These are phyloP conservation scores for Isabelozyma heimii DNA, from an alignment of 805 yeast genomes.

Conservation along the genomic window DNA sequence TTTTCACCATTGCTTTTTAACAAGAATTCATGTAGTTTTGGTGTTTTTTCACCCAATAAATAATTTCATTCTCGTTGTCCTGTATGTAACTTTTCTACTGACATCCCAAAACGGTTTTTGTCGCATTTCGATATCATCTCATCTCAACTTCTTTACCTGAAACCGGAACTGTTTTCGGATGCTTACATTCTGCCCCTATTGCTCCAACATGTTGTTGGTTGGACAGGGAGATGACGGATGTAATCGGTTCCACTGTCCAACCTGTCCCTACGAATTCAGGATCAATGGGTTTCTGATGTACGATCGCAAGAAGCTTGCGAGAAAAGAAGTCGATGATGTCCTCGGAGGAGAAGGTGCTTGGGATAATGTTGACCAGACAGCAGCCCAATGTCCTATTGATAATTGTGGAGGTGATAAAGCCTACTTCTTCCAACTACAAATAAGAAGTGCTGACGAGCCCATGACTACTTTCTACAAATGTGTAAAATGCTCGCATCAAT, in stretches of 20 bases:
- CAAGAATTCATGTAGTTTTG: background rate
- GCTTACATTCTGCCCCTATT: constrained; percentile 94
- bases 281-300: constrained; percentile 79
- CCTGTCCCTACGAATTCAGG: constrained; percentile 95
- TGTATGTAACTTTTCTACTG: background rate
- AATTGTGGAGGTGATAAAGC: constrained; percentile 87
- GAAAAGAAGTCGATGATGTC: constrained; percentile 94
- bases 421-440: constrained; percentile 94
- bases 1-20: background rate
- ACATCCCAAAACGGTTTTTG: background rate
- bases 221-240: constrained; percentile 52
- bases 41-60: background rate
- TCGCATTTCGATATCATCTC: background rate
- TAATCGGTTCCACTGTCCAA: constrained; percentile 79
- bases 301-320: constrained; percentile 76
- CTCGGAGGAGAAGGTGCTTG: constrained; percentile 96
- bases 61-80: background rate
- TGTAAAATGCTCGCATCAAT: constrained; percentile 87
- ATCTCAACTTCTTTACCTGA: too few species aligned
- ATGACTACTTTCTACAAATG: constrained; percentile 98
- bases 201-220: constrained; percentile 85
- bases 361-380: constrained; percentile 97
- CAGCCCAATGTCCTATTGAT: constrained; percentile 88
- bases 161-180: constrained; percentile 32
- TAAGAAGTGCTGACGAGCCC: constrained; percentile 98